Percentiles rank a stretch among this genome's conserved stretches.
Conservation (phyloP, 257 asterid species). For the Lycium barbarum region DNA sequence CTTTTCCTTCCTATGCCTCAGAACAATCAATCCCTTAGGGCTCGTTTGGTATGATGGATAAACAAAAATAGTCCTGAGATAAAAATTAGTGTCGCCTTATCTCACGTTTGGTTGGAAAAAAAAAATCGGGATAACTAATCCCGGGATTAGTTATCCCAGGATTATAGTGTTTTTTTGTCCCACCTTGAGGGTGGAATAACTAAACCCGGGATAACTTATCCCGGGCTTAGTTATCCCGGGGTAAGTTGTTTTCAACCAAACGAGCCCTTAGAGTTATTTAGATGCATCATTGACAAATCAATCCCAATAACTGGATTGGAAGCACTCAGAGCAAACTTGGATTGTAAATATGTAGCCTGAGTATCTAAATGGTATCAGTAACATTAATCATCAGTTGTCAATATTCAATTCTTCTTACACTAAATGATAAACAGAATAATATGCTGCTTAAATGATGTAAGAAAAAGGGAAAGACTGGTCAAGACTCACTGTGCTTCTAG, state of each 20-base stretch:
- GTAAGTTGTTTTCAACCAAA: no score
- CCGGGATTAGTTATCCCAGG: no score
- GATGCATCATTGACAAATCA: not conserved
- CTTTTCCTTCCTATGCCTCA: conserved; percentile 9
- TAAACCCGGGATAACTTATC: no score
- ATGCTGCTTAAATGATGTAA: not conserved
- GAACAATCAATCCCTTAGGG: not conserved
- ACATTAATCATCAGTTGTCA: conserved; percentile 22
- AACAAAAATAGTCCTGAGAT: no score
- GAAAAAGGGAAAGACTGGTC: conserved; percentile 14
- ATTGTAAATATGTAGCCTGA: conserved; percentile 14
- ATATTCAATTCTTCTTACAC: conserved; percentile 3
- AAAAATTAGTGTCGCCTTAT: no score
- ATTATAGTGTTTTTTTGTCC: no score
- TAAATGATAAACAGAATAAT: conserved; percentile 20
- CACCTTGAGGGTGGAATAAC: no score
- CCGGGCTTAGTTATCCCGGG: no score
- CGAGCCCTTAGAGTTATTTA: not conserved
- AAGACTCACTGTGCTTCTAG: conserved; percentile 59
- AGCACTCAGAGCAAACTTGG: conserved; percentile 6
- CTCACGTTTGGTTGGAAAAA: no score
- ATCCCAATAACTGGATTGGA: not conserved
- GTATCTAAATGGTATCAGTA: conserved; percentile 9
- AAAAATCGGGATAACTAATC: no score
- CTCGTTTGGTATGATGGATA: no score